These are phyloP conservation scores for Centrapalus pauciflorus DNA, from an alignment of 129 eudicot species.

Conservation along the genomic window DNA sequence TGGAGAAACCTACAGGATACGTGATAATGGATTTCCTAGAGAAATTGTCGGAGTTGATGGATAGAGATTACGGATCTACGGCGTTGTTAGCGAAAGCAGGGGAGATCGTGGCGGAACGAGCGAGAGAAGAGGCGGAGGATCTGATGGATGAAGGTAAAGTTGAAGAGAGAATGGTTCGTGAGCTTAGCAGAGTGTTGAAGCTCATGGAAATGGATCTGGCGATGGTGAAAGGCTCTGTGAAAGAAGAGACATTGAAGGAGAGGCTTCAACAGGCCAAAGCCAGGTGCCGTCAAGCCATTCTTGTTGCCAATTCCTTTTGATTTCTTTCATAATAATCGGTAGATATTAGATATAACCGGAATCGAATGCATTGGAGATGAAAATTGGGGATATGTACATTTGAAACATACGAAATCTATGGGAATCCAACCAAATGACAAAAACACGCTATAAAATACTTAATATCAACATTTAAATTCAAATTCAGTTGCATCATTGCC, in stretches of 20 bases:
- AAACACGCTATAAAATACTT: too few relatives aligned
- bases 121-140: constrained; percentile 78
- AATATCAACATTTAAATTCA: too few relatives aligned
- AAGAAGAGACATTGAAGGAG: constrained; percentile 71
- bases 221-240: constrained; percentile 88
- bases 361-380: too few relatives aligned
- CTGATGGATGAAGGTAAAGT: constrained; percentile 84
- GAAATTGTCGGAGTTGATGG: constrained; percentile 68
- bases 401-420: too few relatives aligned
- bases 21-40: constrained; percentile 82
- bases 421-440: too few relatives aligned
- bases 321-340: too few relatives aligned
- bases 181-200: constrained; percentile 75
- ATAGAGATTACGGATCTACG: constrained; percentile 62
- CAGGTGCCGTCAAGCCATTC: constrained; percentile 86
- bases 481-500: too few relatives aligned
- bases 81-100: constrained; percentile 70
- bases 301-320: constrained; percentile 84
- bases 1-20: constrained; percentile 75
- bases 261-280: constrained; percentile 79
- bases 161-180: constrained; percentile 87
- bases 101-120: constrained; percentile 84
- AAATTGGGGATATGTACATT: too few relatives aligned
- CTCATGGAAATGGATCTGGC: constrained; percentile 94
- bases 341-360: too few relatives aligned